Percentiles rank a stretch among this genome's conserved stretches.
These are phyloP conservation scores for Colletotrichum costaricense DNA, from an alignment of 2,329 filamentous ascomycete species.

Conservation along the genomic window DNA sequence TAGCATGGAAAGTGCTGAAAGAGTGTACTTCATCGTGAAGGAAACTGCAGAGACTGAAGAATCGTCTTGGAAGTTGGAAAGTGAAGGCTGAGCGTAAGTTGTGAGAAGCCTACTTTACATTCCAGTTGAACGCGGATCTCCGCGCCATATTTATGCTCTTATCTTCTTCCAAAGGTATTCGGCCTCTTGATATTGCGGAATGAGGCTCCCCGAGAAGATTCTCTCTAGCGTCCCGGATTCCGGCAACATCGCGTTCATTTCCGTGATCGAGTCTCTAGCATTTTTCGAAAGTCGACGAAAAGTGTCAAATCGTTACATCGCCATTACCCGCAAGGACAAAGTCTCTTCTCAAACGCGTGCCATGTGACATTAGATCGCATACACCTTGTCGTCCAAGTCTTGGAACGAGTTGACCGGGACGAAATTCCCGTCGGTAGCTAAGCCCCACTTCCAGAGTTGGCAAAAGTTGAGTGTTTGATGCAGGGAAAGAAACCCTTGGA, in stretches of 20 bases:
- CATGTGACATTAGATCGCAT: neutral
- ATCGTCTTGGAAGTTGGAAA: neutral
- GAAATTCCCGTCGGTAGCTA: neutral
- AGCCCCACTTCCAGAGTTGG: neutral
- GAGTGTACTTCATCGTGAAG: constrained; percentile 34
- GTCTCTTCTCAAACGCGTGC: neutral
- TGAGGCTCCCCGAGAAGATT: constrained; percentile 19
- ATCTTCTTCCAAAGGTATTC: neutral
- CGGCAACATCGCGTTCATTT: constrained; percentile 9
- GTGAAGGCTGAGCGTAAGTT: neutral
- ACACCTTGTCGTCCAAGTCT: neutral
- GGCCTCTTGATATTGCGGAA: neutral
- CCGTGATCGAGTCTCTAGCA: neutral
- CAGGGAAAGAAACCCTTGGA: neutral
- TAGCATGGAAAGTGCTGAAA: constrained; percentile 36
- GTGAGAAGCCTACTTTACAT: neutral
- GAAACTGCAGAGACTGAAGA: neutral
- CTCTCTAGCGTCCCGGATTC: neutral
- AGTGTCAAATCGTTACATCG: neutral
- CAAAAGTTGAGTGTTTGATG: neutral
- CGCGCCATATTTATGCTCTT: constrained; percentile 17
- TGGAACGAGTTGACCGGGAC: neutral
- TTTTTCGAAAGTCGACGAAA: neutral
- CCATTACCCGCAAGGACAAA: neutral
- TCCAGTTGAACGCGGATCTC: neutral